phyloP scores from a whole-genome alignment of 208 protist genomes.

The Leptomonas pyrrhocoris region DNA sequence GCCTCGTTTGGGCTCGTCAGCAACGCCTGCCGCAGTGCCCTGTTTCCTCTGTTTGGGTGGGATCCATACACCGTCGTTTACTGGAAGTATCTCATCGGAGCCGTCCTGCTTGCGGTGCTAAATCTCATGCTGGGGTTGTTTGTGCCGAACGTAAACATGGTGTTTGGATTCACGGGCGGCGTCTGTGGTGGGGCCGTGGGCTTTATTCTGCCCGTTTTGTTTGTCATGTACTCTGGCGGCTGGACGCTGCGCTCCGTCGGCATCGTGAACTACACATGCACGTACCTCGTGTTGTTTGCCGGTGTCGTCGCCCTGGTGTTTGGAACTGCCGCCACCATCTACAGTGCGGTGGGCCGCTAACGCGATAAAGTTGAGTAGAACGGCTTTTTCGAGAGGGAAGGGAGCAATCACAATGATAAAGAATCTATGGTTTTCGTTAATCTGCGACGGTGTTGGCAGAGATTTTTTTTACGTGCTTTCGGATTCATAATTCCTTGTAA shows the following conservation, averaged over 20 bases:
- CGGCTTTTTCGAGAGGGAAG: not conserved
- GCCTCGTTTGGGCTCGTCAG: slow-evolving; percentile 51
- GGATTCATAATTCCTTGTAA: too few relatives aligned
- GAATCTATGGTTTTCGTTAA: not conserved
- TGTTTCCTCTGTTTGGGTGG: slow-evolving; percentile 43
- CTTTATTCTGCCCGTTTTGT: slow-evolving; percentile 75
- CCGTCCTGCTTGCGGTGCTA: slow-evolving; percentile 22
- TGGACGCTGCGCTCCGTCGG: slow-evolving; percentile 46
- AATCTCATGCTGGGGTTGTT: slow-evolving; percentile 60
- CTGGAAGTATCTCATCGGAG: slow-evolving; percentile 43
- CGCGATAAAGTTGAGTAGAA: not conserved
- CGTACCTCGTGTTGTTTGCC: slow-evolving; percentile 49
- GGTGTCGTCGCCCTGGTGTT: slow-evolving; percentile 67
- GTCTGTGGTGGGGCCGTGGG: slow-evolving; percentile 57
- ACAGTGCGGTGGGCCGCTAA: slow-evolving; percentile 23
- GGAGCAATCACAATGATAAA: not conserved
- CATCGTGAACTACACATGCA: slow-evolving; percentile 43
- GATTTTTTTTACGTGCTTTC: too few relatives aligned
- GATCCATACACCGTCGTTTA: slow-evolving; percentile 33
- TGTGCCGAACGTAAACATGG: slow-evolving; percentile 71
- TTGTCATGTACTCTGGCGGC: slow-evolving; percentile 55
- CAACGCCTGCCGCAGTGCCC: slow-evolving; percentile 43
- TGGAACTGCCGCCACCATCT: slow-evolving; percentile 60
- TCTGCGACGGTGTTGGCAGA: too few relatives aligned
- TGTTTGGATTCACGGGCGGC: slow-evolving; percentile 67